A percentile compares a stretch with the other conserved stretches of the same genome.
phyloP scores from a whole-genome alignment of 202 grass and related monocot species.

The Dendrocalamus latiflorus region DNA sequence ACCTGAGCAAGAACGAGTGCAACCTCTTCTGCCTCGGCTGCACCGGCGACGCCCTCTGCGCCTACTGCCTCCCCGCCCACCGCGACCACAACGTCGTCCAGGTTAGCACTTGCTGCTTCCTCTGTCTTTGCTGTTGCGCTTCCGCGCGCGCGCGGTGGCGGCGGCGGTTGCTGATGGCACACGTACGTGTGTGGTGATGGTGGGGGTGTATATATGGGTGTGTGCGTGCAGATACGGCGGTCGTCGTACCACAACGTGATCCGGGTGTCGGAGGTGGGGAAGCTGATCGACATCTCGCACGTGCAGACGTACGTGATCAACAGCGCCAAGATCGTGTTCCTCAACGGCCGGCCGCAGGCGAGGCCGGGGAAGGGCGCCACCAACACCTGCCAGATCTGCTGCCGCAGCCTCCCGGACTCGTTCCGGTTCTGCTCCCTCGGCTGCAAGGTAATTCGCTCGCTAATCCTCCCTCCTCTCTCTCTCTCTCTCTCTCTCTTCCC shows the following conservation, averaged over 20 bases:
- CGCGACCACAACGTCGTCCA: no score
- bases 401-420: constrained; percentile 68
- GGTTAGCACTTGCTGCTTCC: no score
- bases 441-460: constrained; percentile 67
- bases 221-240: constrained; percentile 42
- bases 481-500: no score
- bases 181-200: no score
- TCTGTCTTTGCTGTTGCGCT: no score
- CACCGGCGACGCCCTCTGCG: no score
- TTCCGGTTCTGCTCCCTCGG: constrained; percentile 90
- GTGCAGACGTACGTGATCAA: constrained; percentile 94
- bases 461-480: no score
- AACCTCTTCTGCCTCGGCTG: no score
- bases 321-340: constrained; percentile 88
- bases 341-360: constrained; percentile 74
- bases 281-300: constrained; percentile 80
- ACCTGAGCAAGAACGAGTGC: no score
- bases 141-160: no score
- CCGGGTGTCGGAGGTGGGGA: constrained; percentile 75
- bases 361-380: constrained; percentile 73
- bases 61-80: no score
- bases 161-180: no score
- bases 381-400: constrained; percentile 81
- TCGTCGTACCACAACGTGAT: constrained; percentile 96
- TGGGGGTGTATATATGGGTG: neutral